phyloP scores from a whole-genome alignment of 2,329 filamentous ascomycete species.

The Aspergillus unguis region DNA sequence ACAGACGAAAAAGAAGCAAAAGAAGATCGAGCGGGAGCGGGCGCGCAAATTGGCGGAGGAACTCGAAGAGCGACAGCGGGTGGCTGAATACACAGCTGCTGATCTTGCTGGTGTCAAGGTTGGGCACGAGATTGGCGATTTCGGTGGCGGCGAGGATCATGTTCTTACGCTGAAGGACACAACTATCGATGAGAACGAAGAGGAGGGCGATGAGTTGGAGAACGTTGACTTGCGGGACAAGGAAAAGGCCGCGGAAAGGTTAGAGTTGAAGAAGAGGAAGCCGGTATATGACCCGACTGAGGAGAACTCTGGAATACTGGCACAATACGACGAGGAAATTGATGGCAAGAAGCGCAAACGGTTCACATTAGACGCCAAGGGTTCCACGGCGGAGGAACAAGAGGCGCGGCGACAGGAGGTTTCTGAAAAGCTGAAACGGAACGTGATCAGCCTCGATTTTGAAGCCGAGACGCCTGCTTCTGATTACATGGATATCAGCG shows the following conservation, averaged over 20 bases:
- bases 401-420: constrained; percentile 54
- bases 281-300: constrained; percentile 83
- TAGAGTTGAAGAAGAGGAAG: constrained; percentile 87
- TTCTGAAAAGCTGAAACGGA: constrained; percentile 61
- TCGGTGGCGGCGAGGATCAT: constrained; percentile 77
- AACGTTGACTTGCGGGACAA: constrained; percentile 42
- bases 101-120: constrained; percentile 90
- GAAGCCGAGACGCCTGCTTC: constrained; percentile 63
- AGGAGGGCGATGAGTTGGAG: constrained; percentile 79
- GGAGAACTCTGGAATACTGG: constrained; percentile 66
- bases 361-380: constrained; percentile 80
- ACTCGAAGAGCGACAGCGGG: constrained; percentile 69
- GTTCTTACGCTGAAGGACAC: constrained; percentile 93
- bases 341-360: constrained; percentile 81
- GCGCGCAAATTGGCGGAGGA: constrained; percentile 71
- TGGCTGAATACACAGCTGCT: constrained; percentile 75
- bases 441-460: constrained; percentile 75
- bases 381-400: constrained; percentile 63
- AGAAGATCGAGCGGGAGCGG: constrained; percentile 75
- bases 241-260: constrained; percentile 56
- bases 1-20: constrained; percentile 88
- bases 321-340: constrained; percentile 95
- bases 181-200: constrained; percentile 77
- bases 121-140: constrained; percentile 77
- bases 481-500: constrained; percentile 82